Base-by-base conservation (phyloP, 306 rosid genomes). In the Cicer chorassanicum region DNA sequence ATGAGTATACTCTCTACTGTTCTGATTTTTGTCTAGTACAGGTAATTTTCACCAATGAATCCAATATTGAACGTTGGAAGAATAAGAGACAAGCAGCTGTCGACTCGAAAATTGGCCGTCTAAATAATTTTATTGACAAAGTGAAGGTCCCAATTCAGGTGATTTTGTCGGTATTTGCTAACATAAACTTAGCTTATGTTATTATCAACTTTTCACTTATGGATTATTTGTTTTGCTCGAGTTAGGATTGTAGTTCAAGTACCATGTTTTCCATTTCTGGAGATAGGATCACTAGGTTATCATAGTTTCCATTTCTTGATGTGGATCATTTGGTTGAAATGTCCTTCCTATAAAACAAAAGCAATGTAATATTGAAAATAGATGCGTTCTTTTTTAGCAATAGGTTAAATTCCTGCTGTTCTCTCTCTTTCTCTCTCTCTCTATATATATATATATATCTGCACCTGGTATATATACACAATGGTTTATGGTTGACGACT, bases 31-130 rank as follows among this genome's bases (percentile, higher is more conserved):
- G 65, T 57, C 44, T 60, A 69, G 8, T 38, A 57, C 72, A 94
- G 98, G 98, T 94, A 73, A 87, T 94, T 78, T 94, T 91, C 77
- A 94, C 98, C 38, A 94, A 94, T 69, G 98, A 94, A 85, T 82
- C 97, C 79, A 94, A 94, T 84, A 94, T 94, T 64, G 98, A 94
- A 65, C 93, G 95, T 72, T 91, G 97, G 97, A 94, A 88, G 77
- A 91, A 94, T 2, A 87, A 82, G 85, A 90, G 98, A 82, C 98
- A 94, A 77, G 83, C 29, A 12, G 96, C 98, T 0, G 96, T 94
- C 76, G 97, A 94, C 88, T 91, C 97, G 61, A 94, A 94, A 87
- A 74, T 91, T 69, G 98, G 98, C 13, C 93, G 97, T 36, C 95
- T 94, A 54, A 90, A 86, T 82, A 83, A 78, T 61, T 94, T 94